A percentile compares a stretch with the other conserved stretches of the same genome.
Conservation (phyloP, 768 basidiomycete species). For the Cystofilobasidium ferigula region DNA sequence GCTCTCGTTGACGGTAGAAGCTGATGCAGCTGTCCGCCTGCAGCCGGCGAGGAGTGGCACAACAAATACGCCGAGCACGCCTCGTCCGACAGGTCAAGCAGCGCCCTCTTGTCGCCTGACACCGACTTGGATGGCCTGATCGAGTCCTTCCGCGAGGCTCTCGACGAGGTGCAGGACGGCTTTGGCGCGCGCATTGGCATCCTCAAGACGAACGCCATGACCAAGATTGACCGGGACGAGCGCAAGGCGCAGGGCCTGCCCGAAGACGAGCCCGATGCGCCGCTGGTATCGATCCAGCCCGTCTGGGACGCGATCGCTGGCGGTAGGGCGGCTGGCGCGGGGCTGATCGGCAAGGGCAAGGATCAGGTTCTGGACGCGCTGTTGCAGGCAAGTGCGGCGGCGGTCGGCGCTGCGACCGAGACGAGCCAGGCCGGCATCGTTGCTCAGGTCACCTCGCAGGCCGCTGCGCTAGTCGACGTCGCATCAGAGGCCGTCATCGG, state of each 20-base stretch:
- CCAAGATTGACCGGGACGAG: conserved; percentile 31
- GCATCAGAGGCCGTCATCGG: conserved; percentile 6
- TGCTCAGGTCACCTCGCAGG: not conserved
- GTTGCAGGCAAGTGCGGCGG: conserved; percentile 26
- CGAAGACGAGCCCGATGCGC: conserved; percentile 16
- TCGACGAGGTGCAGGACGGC: conserved; percentile 31
- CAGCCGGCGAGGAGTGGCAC: conserved; percentile 21
- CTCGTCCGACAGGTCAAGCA: not conserved
- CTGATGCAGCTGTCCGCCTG: not conserved
- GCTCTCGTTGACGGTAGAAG: not conserved
- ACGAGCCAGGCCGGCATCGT: not conserved
- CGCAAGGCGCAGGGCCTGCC: conserved; percentile 25
- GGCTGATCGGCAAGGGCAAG: conserved; percentile 35
- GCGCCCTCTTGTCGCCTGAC: not conserved
- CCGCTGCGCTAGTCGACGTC: not conserved
- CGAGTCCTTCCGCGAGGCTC: conserved; percentile 28
- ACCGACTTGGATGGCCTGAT: conserved; percentile 19
- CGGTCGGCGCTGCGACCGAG: not conserved
- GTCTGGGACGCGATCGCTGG: conserved; percentile 28
- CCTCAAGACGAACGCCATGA: conserved; percentile 30
- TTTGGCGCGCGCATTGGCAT: conserved; percentile 30
- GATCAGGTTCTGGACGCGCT: conserved; percentile 35
- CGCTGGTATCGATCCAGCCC: conserved; percentile 30
- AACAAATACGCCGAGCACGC: conserved; percentile 16
- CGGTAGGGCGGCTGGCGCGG: conserved; percentile 28